Evolutionary conservation across 345 rosid genomes (phyloP), one percentile per base, ranked within the genome.

Genomic region (Anacardium occidentale): DNA sequence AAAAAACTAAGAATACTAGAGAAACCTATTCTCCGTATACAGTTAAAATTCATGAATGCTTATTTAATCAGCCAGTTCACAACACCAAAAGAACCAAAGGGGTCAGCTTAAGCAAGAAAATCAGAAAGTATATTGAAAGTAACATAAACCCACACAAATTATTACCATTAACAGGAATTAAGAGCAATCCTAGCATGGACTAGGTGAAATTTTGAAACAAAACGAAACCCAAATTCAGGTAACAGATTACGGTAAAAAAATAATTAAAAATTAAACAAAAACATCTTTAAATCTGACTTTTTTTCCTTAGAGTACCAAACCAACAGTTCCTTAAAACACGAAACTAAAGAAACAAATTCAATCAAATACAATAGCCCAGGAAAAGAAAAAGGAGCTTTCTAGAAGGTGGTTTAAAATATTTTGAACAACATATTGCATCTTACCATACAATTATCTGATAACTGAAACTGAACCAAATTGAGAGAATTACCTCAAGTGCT

Each of bases 401-500:
- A 7, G 17, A 24, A 4, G 22, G 9, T 65, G 55, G 56, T 25
- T 21, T 25, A 64, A 24, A 22, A 22, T 50, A 2, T 24, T 53
- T 5, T 42, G 20, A 1, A 45, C 18, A 64, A 9, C 14, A 21
- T 21, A 22, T 6, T 21, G 15, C 5, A 64, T 4, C 13, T 17
- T 57, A 3, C 25, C 17, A 17, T 15, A 26, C 63, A 26, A 58
- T 18, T 10, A 70, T 45, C 42, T 24, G 21, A 68, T 12, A 4
- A 63, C 29, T 20, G 25, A 72, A 37, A 25, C 42, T 57, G 21
- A 77, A 24, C 74, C 77, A 53, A 34, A 69, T 62, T 37, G 55
- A 70, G 67, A 70, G 59, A 8, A 55, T 75, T 70, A 77, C 71
- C 80, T 68, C 21, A 5, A 51, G 25, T 12, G 5, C 10, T 37